These are phyloP conservation scores for Leccinum aurantiacum DNA, from an alignment of 768 basidiomycete species.

Conservation along the genomic window DNA sequence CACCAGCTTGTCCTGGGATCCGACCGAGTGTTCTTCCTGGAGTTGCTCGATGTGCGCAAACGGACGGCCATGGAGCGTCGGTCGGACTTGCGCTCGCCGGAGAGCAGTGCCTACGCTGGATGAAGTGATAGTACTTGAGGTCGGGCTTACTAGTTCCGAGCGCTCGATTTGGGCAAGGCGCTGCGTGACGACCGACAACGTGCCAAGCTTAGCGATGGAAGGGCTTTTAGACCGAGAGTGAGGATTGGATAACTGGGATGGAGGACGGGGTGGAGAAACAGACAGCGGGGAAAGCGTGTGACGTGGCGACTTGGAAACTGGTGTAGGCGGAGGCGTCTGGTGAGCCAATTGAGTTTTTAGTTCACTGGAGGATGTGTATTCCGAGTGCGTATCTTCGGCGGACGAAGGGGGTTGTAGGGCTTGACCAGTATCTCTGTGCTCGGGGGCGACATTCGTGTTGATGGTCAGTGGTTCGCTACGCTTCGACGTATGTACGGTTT, in stretches of 20 bases:
- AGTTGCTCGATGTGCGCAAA: slow-evolving; percentile 29
- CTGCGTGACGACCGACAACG: slow-evolving; percentile 63
- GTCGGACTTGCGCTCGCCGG: slow-evolving; percentile 22
- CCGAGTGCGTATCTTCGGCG: slow-evolving; percentile 22
- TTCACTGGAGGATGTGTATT: slow-evolving; percentile 30
- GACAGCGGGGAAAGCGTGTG: slow-evolving; percentile 20
- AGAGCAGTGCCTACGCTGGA: slow-evolving; percentile 26
- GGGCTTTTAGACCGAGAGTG: slow-evolving; percentile 44
- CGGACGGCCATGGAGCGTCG: slow-evolving; percentile 12
- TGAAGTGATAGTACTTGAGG: slow-evolving; percentile 20
- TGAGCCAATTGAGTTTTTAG: slow-evolving; percentile 11
- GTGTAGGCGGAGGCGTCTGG: slow-evolving; percentile 22
- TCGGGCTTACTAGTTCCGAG: slow-evolving; percentile 19
- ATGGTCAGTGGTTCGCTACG: slow-evolving; percentile 11
- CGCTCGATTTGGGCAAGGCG: slow-evolving; percentile 61
- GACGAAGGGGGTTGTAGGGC: slow-evolving; percentile 8
- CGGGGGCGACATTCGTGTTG: slow-evolving; percentile 15
- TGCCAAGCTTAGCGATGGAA: slow-evolving; percentile 60
- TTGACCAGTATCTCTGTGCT: slow-evolving; percentile 1
- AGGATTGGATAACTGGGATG: slow-evolving; percentile 27
- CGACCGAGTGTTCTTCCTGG: slow-evolving; percentile 7
- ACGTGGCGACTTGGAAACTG: slow-evolving; percentile 28
- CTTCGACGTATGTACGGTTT: not conserved
- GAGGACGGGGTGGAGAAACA: slow-evolving; percentile 24
- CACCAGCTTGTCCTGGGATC: not conserved